phyloP scores from a whole-genome alignment of 805 yeast genomes.

The Starmerella tilneyi region DNA sequence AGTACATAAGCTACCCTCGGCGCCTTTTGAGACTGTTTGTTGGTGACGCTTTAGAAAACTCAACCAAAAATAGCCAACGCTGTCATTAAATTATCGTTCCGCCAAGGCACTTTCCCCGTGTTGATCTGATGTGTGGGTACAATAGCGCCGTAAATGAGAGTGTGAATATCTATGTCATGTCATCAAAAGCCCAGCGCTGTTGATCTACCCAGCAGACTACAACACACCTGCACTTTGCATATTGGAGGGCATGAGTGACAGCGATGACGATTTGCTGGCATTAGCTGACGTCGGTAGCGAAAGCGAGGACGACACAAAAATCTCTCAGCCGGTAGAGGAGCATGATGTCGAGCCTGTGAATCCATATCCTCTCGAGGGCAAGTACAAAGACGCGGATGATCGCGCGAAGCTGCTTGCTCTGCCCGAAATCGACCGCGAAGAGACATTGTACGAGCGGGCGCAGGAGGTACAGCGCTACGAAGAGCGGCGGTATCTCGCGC shows the following conservation, averaged over 20 bases:
- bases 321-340: conserved; percentile 4
- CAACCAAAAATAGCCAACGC: no score
- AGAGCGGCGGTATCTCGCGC: conserved; percentile 72
- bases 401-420: conserved; percentile 44
- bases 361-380: conserved; percentile 92
- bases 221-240: background rate
- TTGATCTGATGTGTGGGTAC: no score
- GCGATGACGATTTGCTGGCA: conserved; percentile 92
- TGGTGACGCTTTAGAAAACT: no score
- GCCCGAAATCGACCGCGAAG: conserved; percentile 91
- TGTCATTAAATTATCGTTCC: no score
- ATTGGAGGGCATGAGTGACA: conserved; percentile 28
- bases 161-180: no score
- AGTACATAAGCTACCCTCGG: no score
- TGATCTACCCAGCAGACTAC: background rate
- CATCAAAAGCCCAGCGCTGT: background rate
- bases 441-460: conserved; percentile 79
- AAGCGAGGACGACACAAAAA: conserved; percentile 33
- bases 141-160: no score
- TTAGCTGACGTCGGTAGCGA: conserved; percentile 74
- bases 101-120: no score
- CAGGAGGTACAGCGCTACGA: conserved; percentile 83
- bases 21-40: no score
- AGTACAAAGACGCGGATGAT: conserved; percentile 75
- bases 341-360: conserved; percentile 33